phyloP scores from a whole-genome alignment of 169 alveolate species.

The Plasmodium fragile region DNA sequence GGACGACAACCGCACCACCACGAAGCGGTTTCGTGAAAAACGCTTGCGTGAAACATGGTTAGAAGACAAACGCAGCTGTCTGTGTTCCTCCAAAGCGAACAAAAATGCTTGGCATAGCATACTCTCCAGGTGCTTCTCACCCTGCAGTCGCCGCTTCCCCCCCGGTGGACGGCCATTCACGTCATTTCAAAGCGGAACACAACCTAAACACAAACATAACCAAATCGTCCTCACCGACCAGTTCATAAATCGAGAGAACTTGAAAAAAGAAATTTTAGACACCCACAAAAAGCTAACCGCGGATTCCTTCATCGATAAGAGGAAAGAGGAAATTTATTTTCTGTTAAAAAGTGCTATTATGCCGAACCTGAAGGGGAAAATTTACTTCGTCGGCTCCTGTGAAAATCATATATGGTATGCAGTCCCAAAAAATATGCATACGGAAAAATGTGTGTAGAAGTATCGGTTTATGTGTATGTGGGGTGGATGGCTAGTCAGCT shows the following conservation, averaged over 20 bases:
- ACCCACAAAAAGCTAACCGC: constrained; percentile 53
- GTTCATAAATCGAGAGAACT: constrained; percentile 28
- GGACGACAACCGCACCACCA: neutral
- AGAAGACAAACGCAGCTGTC: neutral
- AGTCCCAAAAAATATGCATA: neutral
- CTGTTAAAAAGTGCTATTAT: constrained; percentile 50
- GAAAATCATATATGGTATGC: constrained; percentile 73
- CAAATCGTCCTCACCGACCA: constrained; percentile 23
- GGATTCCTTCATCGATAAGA: constrained; percentile 55
- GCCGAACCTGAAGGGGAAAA: constrained; percentile 73
- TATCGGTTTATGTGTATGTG: neutral
- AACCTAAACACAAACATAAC: neutral
- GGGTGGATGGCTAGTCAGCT: neutral
- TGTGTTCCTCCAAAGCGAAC: neutral
- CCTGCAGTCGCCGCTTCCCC: neutral
- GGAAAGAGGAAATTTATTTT: constrained; percentile 65
- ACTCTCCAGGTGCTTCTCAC: neutral
- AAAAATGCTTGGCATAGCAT: neutral
- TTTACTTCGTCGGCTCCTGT: constrained; percentile 63
- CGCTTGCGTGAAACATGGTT: neutral
- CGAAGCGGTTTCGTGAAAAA: neutral
- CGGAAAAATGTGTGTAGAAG: neutral
- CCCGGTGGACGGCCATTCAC: neutral
- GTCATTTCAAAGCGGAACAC: neutral
- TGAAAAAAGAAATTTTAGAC: constrained; percentile 62